These are phyloP conservation scores for Bauhinia variegata DNA, from an alignment of 306 rosid species.

Conservation along the genomic window DNA sequence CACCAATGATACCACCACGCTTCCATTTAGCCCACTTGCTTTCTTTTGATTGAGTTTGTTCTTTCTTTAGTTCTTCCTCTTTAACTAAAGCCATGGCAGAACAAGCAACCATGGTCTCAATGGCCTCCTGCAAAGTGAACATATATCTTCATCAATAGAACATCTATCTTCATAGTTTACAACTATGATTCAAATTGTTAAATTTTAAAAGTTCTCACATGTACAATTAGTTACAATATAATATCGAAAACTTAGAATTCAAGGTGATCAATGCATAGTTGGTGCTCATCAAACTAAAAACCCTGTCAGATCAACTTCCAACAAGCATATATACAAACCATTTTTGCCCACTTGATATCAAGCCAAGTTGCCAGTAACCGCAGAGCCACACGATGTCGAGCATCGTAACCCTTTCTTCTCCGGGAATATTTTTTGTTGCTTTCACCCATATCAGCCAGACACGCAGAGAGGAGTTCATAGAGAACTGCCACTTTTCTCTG, in stretches of 20 bases:
- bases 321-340: slow-evolving; percentile 57
- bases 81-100: slow-evolving; percentile 83
- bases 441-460: slow-evolving; percentile 63
- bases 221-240: slow-evolving; percentile 27
- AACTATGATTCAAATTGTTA: too few relatives aligned
- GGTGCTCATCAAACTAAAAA: slow-evolving; percentile 24
- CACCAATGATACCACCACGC: slow-evolving; percentile 96
- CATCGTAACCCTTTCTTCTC: slow-evolving; percentile 83
- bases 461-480: slow-evolving; percentile 80
- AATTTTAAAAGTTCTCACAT: too few relatives aligned
- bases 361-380: slow-evolving; percentile 83
- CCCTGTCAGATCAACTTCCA: slow-evolving; percentile 19
- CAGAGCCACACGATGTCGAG: slow-evolving; percentile 82
- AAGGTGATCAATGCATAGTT: slow-evolving; percentile 7
- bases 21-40: slow-evolving; percentile 80
- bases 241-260: slow-evolving; percentile 18
- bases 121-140: slow-evolving; percentile 72
- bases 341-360: slow-evolving; percentile 78
- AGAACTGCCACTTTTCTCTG: slow-evolving; percentile 83
- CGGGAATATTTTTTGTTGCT: slow-evolving; percentile 54
- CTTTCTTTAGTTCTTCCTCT: slow-evolving; percentile 55
- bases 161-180: too few relatives aligned
- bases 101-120: slow-evolving; percentile 90
- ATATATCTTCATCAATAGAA: slow-evolving; percentile 33
- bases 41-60: slow-evolving; percentile 54